A percentile compares a stretch with the other conserved stretches of the same genome.
phyloP scores from a whole-genome alignment of 805 yeast genomes.

The Lipomyces yamadae region DNA sequence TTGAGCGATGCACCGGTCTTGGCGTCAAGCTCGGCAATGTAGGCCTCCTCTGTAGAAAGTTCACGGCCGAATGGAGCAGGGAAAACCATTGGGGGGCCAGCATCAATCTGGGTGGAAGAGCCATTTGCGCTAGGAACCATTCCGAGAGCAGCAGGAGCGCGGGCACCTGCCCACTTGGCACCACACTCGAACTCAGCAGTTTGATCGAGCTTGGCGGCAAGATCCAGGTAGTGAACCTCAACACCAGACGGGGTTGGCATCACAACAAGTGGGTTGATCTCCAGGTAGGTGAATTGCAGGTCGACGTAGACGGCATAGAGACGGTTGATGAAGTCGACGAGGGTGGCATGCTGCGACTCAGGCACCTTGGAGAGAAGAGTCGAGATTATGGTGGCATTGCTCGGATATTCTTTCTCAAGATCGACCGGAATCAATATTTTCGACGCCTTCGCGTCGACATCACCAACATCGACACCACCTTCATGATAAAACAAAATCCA shows the following conservation, averaged over 20 bases:
- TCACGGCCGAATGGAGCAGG: slow-evolving; percentile 57
- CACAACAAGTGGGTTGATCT: slow-evolving; percentile 54
- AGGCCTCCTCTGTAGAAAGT: slow-evolving; percentile 52
- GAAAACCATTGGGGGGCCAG: slow-evolving; percentile 56
- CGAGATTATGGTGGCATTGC: slow-evolving; percentile 46
- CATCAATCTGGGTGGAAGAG: slow-evolving; percentile 46
- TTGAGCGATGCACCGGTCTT: slow-evolving; percentile 56
- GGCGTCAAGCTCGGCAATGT: slow-evolving; percentile 55
- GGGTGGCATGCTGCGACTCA: slow-evolving; percentile 48
- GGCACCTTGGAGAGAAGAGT: slow-evolving; percentile 50
- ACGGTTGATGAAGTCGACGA: slow-evolving; percentile 53
- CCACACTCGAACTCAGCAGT: slow-evolving; percentile 57
- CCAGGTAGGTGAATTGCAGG: slow-evolving; percentile 53
- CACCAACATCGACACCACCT: slow-evolving; percentile 57
- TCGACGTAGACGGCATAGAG: slow-evolving; percentile 55
- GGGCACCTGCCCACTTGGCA: slow-evolving; percentile 55
- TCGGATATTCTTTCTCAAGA: slow-evolving; percentile 49
- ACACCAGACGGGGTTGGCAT: slow-evolving; percentile 49
- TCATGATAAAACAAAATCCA: slow-evolving; percentile 55
- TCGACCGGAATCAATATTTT: slow-evolving; percentile 53
- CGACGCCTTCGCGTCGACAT: slow-evolving; percentile 54
- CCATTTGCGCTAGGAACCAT: slow-evolving; percentile 36
- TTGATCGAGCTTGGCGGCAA: slow-evolving; percentile 55
- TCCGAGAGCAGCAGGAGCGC: slow-evolving; percentile 52
- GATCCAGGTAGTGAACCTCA: slow-evolving; percentile 53